Evolutionary conservation across 495 filamentous ascomycete genomes (phyloP).

Genomic region (Aspergillus hancockii): DNA sequence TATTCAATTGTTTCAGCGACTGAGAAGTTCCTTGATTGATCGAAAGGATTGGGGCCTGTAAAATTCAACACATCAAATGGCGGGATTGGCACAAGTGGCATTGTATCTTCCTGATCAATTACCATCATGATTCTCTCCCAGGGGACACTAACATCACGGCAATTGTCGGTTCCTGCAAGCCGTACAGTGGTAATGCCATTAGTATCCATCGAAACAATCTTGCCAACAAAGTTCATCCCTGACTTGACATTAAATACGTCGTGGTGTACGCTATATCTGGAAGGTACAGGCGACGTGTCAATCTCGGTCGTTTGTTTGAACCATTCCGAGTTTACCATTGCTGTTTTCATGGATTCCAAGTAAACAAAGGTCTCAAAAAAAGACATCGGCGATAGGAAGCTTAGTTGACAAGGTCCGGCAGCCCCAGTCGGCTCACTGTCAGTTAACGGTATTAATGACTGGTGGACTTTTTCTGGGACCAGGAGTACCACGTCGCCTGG

Average conservation of each 20-base stretch:
- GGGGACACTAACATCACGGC: slow-evolving; percentile 49
- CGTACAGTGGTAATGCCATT: slow-evolving; percentile 57
- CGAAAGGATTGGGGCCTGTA: background rate
- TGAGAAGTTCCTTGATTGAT: background rate
- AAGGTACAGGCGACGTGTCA: slow-evolving; percentile 17
- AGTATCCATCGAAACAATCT: slow-evolving; percentile 53
- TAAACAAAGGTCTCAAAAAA: slow-evolving; percentile 16
- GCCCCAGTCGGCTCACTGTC: background rate
- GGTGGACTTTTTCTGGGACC: slow-evolving; percentile 28
- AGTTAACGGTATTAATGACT: slow-evolving; percentile 13
- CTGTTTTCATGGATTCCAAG: slow-evolving; percentile 19
- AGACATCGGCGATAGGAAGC: slow-evolving; percentile 11
- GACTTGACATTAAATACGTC: slow-evolving; percentile 10
- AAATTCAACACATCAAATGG: background rate
- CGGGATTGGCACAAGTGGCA: background rate
- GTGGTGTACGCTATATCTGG: slow-evolving; percentile 19
- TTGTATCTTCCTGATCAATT: slow-evolving; percentile 29
- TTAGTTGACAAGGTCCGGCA: slow-evolving; percentile 15
- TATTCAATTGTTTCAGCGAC: slow-evolving; percentile 33
- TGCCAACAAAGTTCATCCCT: slow-evolving; percentile 53
- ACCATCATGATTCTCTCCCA: slow-evolving; percentile 47
- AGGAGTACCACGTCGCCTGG: slow-evolving; percentile 55
- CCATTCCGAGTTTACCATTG: slow-evolving; percentile 20
- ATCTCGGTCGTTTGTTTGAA: slow-evolving; percentile 24
- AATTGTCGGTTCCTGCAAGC: slow-evolving; percentile 47